These are phyloP conservation scores for Letharia columbiana DNA, from an alignment of 495 filamentous ascomycete genomes.

Conservation along the genomic window DNA sequence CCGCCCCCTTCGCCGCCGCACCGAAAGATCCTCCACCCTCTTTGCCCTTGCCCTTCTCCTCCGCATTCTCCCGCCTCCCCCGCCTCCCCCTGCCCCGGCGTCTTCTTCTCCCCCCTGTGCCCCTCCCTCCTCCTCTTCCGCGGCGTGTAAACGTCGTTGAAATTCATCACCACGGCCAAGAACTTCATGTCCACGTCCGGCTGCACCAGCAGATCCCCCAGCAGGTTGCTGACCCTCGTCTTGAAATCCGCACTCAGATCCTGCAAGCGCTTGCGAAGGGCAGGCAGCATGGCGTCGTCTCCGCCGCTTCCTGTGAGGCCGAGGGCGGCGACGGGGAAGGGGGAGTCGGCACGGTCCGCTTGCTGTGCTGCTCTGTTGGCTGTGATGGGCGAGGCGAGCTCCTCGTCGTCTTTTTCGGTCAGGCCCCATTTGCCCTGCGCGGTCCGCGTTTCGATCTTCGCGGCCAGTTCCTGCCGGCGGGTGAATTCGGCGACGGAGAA, in stretches of 20 bases:
- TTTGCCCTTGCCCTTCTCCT: conserved; percentile 12
- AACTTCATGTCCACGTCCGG: conserved; percentile 94
- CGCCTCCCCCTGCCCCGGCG: conserved; percentile 14
- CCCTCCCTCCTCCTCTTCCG: conserved; percentile 48
- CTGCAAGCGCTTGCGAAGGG: conserved; percentile 60
- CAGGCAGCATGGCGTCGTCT: conserved; percentile 59
- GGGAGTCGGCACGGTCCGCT: conserved; percentile 25
- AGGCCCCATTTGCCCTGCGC: conserved; percentile 53
- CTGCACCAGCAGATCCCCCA: conserved; percentile 87
- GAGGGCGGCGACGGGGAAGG: conserved; percentile 29
- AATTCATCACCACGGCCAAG: conserved; percentile 94
- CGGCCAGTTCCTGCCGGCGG: conserved; percentile 71
- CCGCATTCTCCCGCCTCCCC: conserved; percentile 6
- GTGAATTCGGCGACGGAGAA: conserved; percentile 93
- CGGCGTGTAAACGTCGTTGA: conserved; percentile 91
- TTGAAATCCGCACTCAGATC: conserved; percentile 67
- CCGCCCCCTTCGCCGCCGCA: conserved; percentile 6
- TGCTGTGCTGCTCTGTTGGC: conserved; percentile 12
- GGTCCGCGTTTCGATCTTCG: conserved; percentile 58
- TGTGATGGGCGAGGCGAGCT: conserved; percentile 21
- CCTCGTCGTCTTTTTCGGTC: conserved; percentile 39
- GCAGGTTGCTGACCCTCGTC: conserved; percentile 62
- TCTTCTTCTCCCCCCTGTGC: conserved; percentile 28
- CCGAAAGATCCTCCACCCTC: not conserved
- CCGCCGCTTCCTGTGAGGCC: conserved; percentile 27